A percentile compares a stretch with the other conserved stretches of the same genome.
These are phyloP conservation scores for Sarcomyxa edulis DNA, from an alignment of 768 basidiomycete genomes.

Conservation along the genomic window DNA sequence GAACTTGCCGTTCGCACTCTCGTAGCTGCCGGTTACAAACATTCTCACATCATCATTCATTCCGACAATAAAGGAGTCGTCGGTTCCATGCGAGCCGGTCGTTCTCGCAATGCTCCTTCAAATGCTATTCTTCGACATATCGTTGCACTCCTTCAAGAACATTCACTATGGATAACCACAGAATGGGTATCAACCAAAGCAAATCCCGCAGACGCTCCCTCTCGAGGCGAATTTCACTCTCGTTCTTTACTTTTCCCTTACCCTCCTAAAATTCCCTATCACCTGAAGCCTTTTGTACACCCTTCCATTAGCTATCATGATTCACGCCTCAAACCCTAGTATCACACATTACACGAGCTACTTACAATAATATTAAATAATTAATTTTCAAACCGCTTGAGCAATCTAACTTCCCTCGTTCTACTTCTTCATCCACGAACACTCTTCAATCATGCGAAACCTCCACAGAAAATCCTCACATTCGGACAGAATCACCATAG, in stretches of 20 bases:
- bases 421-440: too few relatives aligned
- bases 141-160: background rate
- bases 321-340: background rate
- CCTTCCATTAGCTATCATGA: background rate
- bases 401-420: too few relatives aligned
- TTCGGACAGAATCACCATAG: too few relatives aligned
- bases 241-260: background rate
- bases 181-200: background rate
- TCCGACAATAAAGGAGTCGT: slow-evolving; percentile 25
- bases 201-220: slow-evolving; percentile 2
- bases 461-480: too few relatives aligned
- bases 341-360: background rate
- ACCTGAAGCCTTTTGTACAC: background rate
- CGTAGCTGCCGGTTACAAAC: background rate
- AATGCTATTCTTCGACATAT: slow-evolving; percentile 1
- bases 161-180: background rate
- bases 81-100: slow-evolving; percentile 12
- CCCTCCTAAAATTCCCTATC: background rate
- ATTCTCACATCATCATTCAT: slow-evolving; percentile 13
- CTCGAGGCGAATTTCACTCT: background rate
- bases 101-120: too few relatives aligned
- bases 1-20: slow-evolving; percentile 16
- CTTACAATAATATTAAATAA: background rate
- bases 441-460: too few relatives aligned
- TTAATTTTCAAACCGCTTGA: background rate